Percentiles rank a stretch among this genome's conserved stretches.
Evolutionary conservation across 148 eudicot species (phyloP).

Genomic region (Nepenthes gracilis): DNA sequence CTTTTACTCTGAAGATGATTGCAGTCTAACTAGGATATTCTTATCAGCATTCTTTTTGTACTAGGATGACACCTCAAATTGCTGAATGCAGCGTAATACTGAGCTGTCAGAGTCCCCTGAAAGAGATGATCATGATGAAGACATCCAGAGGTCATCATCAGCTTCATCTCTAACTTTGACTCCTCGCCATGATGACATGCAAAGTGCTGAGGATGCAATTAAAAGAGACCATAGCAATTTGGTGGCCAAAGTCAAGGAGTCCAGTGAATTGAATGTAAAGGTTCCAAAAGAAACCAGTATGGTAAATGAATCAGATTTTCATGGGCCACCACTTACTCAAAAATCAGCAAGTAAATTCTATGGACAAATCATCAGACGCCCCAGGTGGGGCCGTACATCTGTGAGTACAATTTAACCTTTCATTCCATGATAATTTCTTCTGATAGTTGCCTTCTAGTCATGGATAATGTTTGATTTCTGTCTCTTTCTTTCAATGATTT

Average conservation of each 20-base stretch:
- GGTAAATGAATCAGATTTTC: constrained; percentile 10
- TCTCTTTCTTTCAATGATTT: not conserved
- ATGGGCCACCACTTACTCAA: constrained; percentile 14
- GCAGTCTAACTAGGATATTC: not conserved
- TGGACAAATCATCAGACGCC: constrained; percentile 24
- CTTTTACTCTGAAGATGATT: too few species aligned
- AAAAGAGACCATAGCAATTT: constrained; percentile 9
- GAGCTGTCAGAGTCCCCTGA: constrained; percentile 29
- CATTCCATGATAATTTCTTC: not conserved
- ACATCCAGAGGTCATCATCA: constrained; percentile 18
- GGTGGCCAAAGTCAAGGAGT: constrained; percentile 6
- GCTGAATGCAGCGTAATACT: constrained; percentile 30
- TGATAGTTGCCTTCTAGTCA: not conserved
- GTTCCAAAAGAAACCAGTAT: constrained; percentile 20
- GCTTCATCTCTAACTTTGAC: constrained; percentile 18
- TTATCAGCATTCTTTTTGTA: not conserved
- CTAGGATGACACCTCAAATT: constrained; percentile 6
- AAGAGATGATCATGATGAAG: constrained; percentile 14
- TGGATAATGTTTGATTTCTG: not conserved
- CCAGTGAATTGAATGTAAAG: constrained; percentile 10
- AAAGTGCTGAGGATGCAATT: constrained; percentile 8
- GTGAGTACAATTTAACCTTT: constrained; percentile 28
- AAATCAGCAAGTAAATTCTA: constrained; percentile 15
- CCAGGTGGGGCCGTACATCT: constrained; percentile 59
- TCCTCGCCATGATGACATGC: constrained; percentile 13